Conservation (phyloP, 1,139 yeast genomes). For the Candida dubliniensis region DNA sequence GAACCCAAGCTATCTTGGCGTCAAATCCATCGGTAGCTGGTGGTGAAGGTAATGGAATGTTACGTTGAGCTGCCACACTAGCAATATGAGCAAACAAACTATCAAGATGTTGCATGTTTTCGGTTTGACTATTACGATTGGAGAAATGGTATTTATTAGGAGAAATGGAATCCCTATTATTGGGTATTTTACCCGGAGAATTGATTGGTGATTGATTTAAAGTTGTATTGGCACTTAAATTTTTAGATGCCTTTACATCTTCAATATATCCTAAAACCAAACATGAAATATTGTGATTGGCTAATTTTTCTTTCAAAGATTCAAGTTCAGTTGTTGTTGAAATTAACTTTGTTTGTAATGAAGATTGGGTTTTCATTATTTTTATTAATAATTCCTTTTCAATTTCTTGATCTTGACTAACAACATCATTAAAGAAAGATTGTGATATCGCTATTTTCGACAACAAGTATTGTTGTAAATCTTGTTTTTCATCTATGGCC, state of each 20-base stretch:
- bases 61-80: slow-evolving; percentile 53
- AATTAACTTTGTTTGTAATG: slow-evolving; percentile 34
- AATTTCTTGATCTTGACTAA: slow-evolving; percentile 18
- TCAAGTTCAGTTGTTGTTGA: slow-evolving; percentile 34
- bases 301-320: slow-evolving; percentile 26
- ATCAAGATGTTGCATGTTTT: slow-evolving; percentile 29
- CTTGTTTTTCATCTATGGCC: slow-evolving; percentile 31
- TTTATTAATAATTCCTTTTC: slow-evolving; percentile 31
- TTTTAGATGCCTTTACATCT: slow-evolving; percentile 33
- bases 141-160: slow-evolving; percentile 7
- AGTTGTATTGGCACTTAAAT: slow-evolving; percentile 4
- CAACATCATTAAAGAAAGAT: slow-evolving; percentile 34
- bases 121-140: no score
- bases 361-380: slow-evolving; percentile 34
- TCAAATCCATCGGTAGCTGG: slow-evolving; percentile 28
- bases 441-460: slow-evolving; percentile 36
- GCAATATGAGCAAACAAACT: slow-evolving; percentile 54
- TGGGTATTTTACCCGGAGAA: slow-evolving; percentile 8
- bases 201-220: slow-evolving; percentile 1
- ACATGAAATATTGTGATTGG: slow-evolving; percentile 46
- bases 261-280: slow-evolving; percentile 48
- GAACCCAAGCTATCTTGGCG: slow-evolving; percentile 51
- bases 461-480: slow-evolving; percentile 32
- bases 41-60: slow-evolving; percentile 47
- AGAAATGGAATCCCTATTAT: slow-evolving; percentile 2